Evolutionary conservation across 805 yeast genomes (phyloP).

Genomic region (Zygotorulaspora sp.): DNA sequence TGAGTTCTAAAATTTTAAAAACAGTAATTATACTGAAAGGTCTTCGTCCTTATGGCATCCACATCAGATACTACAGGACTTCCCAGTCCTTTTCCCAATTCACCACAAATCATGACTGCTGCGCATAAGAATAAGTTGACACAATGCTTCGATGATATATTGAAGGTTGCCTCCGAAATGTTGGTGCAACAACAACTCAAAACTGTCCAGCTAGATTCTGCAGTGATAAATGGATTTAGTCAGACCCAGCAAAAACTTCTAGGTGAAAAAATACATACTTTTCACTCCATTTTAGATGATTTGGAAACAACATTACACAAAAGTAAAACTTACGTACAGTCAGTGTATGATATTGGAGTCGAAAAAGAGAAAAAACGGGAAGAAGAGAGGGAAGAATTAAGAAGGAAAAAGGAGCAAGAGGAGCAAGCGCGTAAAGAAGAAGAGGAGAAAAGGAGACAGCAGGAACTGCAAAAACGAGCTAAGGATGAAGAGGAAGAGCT

Average conservation of each 20-base stretch:
- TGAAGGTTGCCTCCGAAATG: conserved; percentile 34
- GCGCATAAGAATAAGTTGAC: conserved; percentile 27
- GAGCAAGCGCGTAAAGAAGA: conserved; percentile 19
- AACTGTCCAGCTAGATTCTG: conserved; percentile 30
- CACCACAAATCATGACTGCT: conserved; percentile 1
- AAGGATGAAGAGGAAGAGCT: conserved; percentile 5
- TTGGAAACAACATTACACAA: conserved; percentile 28
- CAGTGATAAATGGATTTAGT: conserved; percentile 27
- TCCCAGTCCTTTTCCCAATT: background rate
- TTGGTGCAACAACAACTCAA: conserved; percentile 35
- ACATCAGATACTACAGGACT: background rate
- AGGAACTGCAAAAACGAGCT: conserved; percentile 12
- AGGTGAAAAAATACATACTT: conserved; percentile 27
- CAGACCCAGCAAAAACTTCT: conserved; percentile 25
- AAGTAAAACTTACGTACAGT: conserved; percentile 30
- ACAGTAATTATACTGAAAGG: too few species aligned
- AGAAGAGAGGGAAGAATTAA: conserved; percentile 29
- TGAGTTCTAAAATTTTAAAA: too few species aligned
- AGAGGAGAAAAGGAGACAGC: conserved; percentile 13
- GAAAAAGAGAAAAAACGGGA: conserved; percentile 33
- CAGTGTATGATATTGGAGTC: conserved; percentile 25
- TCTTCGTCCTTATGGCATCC: background rate
- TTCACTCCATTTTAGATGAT: conserved; percentile 32
- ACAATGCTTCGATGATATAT: conserved; percentile 33
- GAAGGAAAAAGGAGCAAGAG: conserved; percentile 29